Evolutionary conservation across 2,329 filamentous ascomycete species (phyloP).

Genomic region (Trichoderma atrobrunneum): DNA sequence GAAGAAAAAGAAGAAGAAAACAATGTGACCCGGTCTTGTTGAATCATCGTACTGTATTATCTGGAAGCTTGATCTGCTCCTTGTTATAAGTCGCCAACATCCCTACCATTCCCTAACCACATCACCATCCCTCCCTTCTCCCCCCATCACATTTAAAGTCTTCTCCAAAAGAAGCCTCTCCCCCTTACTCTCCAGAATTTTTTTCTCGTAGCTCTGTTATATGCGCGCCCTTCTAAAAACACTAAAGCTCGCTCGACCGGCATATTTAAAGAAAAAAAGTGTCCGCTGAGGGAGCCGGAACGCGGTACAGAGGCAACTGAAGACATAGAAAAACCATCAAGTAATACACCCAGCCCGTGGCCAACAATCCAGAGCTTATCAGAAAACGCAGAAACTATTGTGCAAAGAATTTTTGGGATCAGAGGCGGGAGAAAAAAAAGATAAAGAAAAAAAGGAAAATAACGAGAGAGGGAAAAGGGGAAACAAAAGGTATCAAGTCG

Average conservation of each 20-base stretch:
- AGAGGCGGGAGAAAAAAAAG: slow-evolving; percentile 22
- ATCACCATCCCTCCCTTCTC: slow-evolving; percentile 19
- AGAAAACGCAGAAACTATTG: slow-evolving; percentile 30
- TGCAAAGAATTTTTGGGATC: slow-evolving; percentile 35
- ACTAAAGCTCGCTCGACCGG: slow-evolving; percentile 10
- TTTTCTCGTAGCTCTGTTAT: slow-evolving; percentile 18
- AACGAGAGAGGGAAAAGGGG: slow-evolving; percentile 8
- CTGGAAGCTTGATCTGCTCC: slow-evolving; percentile 32
- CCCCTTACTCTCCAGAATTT: slow-evolving; percentile 25
- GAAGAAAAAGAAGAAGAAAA: neutral
- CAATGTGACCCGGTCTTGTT: slow-evolving; percentile 20
- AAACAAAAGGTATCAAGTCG: slow-evolving; percentile 38
- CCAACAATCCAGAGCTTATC: slow-evolving; percentile 32
- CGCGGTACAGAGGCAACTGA: slow-evolving; percentile 30
- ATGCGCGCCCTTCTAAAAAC: slow-evolving; percentile 18
- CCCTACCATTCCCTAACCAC: slow-evolving; percentile 21
- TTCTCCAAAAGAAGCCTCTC: neutral
- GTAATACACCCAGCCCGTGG: slow-evolving; percentile 38
- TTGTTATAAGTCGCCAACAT: slow-evolving; percentile 33
- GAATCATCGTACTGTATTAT: slow-evolving; percentile 40
- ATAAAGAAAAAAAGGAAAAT: slow-evolving; percentile 21
- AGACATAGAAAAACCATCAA: slow-evolving; percentile 34
- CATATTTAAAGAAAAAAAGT: neutral
- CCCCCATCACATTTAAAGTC: slow-evolving; percentile 10
- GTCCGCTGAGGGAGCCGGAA: slow-evolving; percentile 19